Base-by-base conservation (phyloP, 176 grass and related monocot genomes). In the Oryza australiensis region DNA sequence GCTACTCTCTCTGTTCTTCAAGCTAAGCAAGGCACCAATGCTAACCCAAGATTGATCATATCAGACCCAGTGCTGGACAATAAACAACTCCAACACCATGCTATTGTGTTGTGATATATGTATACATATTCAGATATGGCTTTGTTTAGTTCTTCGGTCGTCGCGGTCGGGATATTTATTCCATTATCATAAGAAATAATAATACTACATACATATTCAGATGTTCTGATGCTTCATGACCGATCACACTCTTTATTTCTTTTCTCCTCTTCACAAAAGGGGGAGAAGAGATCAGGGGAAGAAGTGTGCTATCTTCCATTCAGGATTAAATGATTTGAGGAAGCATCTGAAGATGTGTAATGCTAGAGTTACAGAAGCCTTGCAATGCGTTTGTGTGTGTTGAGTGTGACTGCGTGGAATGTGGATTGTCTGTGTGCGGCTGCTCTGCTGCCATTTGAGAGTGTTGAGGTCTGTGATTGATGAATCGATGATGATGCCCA, bases 151-250 rank as follows among this genome's bases (percentile, higher is more conserved):
- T 55, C 16, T 55, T 22, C 7, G 20, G 51, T 55, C 20, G 5
- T 55, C 5, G 18, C 6, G 7, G 51, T 55, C 51, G 7, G 51
- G 51, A 55, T 55, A 55, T 55, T 55, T 55, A 55, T 55, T 55
- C 51, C 20, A 55, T 22, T 55, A 55, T 55, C 51, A n/a, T 55
- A 22, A n/a, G 22, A n/a, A 55, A 49, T 22, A 51, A 16, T 8
- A 20, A 5, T 55, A n/a, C 51, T 55, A 55, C 51, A 55, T 55
- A 55, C 51, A 55, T 55, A n/a, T 55, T 55, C 51, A 55, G 51
- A 55, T 55, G n/a, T 84, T 84, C 86, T 29, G 81, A 88, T 84
- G 69, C 81, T 84, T 79, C n/a, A 26, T 62, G 75, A 74, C 59
- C 69, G 75, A 74, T 62, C 69, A 48, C 5, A 8, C 68, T 26